Evolutionary conservation across 257 asterid species (phyloP).

Genomic region (Gynochthodes officinalis): DNA sequence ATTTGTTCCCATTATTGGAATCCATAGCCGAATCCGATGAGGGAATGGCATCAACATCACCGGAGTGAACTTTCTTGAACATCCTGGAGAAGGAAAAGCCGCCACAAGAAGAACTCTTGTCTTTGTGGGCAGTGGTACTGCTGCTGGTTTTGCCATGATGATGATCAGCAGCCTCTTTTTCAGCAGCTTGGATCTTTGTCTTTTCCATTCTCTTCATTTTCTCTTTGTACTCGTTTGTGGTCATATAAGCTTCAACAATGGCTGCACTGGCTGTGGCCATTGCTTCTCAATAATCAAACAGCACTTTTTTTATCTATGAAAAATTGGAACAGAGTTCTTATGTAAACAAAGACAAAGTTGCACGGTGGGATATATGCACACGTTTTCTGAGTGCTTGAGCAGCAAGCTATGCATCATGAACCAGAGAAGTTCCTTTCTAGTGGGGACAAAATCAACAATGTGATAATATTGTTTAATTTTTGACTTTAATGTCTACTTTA

Average conservation of each 20-base stretch:
- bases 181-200: background rate
- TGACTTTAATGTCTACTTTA: background rate
- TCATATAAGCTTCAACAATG: slow-evolving; percentile 5
- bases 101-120: background rate
- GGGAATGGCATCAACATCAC: background rate
- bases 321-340: no score
- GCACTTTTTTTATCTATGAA: background rate
- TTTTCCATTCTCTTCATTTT: slow-evolving; percentile 6
- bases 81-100: slow-evolving; percentile 15
- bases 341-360: background rate
- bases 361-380: background rate
- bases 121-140: background rate
- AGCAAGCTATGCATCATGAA: background rate
- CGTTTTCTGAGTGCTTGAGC: background rate
- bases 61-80: slow-evolving; percentile 19
- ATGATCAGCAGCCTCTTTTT: background rate
- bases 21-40: background rate
- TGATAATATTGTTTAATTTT: background rate
- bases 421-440: background rate
- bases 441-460: background rate
- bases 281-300: background rate
- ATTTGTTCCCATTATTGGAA: background rate
- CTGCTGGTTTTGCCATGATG: background rate
- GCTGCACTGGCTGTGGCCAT: slow-evolving; percentile 5
- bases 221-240: background rate